These are phyloP conservation scores for Trichosporon asahii DNA, from an alignment of 1,284 basidiomycete species.

Conservation along the genomic window DNA sequence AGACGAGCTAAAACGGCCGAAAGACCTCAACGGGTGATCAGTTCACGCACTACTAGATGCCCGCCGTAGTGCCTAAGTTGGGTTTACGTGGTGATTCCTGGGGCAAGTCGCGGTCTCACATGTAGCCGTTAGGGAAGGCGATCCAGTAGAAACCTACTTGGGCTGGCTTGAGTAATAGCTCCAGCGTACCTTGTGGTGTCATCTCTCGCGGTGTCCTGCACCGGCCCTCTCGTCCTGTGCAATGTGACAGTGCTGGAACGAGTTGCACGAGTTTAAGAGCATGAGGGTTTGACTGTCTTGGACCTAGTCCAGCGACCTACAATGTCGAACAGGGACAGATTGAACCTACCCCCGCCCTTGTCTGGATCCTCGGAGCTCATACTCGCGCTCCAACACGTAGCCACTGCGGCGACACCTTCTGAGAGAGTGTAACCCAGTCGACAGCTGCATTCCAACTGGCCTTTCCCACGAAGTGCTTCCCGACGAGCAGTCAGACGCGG, in stretches of 20 bases:
- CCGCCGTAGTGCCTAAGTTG: not conserved
- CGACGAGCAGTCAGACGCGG: not conserved
- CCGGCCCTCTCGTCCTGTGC: not conserved
- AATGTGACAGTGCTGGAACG: slow-evolving; percentile 6
- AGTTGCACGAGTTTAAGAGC: not conserved
- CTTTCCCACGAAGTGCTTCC: not conserved
- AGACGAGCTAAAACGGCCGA: slow-evolving; percentile 4
- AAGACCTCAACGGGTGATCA: not conserved
- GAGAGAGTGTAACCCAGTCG: not conserved
- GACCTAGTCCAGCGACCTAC: not conserved
- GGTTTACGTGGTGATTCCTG: slow-evolving; percentile 4
- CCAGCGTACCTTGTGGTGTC: not conserved
- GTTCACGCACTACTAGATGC: not conserved
- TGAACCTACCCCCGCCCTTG: not conserved
- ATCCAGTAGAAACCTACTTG: not conserved
- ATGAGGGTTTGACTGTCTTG: slow-evolving; percentile 6
- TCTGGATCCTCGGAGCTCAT: not conserved
- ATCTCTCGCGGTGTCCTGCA: not conserved
- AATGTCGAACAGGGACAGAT: not conserved
- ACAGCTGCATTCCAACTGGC: slow-evolving; percentile 1
- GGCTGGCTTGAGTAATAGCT: not conserved
- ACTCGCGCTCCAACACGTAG: not conserved
- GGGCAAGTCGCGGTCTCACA: not conserved
- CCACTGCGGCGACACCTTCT: not conserved
- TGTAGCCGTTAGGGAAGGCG: not conserved